Percentiles rank a stretch among this genome's conserved stretches.
These are phyloP conservation scores for Clarireedia paspali DNA, from an alignment of 2,329 filamentous ascomycete genomes.

Conservation along the genomic window DNA sequence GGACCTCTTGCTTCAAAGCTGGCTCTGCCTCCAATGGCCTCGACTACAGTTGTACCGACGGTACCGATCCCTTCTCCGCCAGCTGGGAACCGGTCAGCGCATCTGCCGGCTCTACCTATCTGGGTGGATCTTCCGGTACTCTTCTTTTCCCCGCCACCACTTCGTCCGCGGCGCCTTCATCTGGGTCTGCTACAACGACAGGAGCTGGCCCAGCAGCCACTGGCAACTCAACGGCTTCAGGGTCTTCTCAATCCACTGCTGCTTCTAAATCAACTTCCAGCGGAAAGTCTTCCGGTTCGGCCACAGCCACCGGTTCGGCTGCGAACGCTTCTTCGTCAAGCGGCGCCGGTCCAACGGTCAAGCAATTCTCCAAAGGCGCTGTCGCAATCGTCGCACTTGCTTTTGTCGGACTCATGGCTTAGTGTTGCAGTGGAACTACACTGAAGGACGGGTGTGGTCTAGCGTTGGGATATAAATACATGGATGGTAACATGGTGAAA, in stretches of 20 bases:
- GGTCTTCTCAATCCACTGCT: not conserved
- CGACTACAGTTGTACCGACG: constrained; percentile 1
- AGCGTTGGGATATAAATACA: too few relatives aligned
- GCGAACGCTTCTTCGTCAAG: not conserved
- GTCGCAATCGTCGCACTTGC: constrained; percentile 5
- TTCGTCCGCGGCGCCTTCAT: not conserved
- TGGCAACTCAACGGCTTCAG: not conserved
- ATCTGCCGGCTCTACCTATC: not conserved
- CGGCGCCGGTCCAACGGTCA: not conserved
- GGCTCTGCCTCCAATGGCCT: not conserved
- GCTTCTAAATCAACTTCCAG: not conserved
- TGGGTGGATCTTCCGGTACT: constrained; percentile 1
- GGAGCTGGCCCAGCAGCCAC: not conserved
- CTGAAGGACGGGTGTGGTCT: too few relatives aligned
- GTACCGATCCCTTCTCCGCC: not conserved
- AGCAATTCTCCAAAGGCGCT: constrained; percentile 7
- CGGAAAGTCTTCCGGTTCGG: not conserved
- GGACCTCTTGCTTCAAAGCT: not conserved
- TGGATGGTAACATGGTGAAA: too few relatives aligned
- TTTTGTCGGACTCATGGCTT: constrained; percentile 3
- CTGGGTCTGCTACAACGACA: not conserved
- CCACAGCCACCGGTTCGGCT: not conserved
- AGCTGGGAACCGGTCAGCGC: not conserved
- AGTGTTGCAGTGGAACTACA: not conserved
- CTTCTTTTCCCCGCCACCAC: not conserved